These are phyloP conservation scores for Solanum arcanum DNA, from an alignment of 257 asterid genomes.

Conservation along the genomic window DNA sequence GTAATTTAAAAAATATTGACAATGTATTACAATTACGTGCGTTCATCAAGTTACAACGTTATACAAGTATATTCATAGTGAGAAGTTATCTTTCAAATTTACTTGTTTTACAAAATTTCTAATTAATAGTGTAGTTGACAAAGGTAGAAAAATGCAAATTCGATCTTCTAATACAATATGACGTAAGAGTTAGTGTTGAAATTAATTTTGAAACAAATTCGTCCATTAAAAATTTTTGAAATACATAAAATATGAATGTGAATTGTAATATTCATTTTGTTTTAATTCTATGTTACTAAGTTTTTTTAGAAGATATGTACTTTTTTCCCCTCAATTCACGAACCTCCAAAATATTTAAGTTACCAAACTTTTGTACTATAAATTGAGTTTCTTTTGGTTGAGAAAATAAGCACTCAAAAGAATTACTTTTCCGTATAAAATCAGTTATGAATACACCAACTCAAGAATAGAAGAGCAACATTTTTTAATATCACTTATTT, in stretches of 20 bases:
- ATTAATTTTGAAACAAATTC: no score
- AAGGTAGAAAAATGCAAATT: background rate
- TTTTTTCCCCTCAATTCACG: no score
- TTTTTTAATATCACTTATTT: background rate
- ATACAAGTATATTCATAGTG: background rate
- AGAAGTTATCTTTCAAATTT: background rate
- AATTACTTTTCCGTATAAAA: no score
- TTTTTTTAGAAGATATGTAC: no score
- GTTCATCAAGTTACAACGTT: background rate
- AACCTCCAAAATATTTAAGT: no score
- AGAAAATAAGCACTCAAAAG: no score
- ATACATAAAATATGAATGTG: no score
- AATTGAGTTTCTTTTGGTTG: background rate
- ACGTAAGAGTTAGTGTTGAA: background rate
- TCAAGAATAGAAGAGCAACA: background rate
- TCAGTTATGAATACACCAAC: background rate
- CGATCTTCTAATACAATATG: background rate
- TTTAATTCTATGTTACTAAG: no score
- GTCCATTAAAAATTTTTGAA: background rate
- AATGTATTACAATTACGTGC: background rate
- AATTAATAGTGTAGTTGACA: background rate
- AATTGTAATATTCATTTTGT: no score
- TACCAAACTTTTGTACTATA: no score
- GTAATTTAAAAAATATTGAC: background rate
- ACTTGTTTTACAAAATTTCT: background rate